Base-by-base conservation (phyloP, 164 flowering plant species). In the Tinospora cordifolia region DNA sequence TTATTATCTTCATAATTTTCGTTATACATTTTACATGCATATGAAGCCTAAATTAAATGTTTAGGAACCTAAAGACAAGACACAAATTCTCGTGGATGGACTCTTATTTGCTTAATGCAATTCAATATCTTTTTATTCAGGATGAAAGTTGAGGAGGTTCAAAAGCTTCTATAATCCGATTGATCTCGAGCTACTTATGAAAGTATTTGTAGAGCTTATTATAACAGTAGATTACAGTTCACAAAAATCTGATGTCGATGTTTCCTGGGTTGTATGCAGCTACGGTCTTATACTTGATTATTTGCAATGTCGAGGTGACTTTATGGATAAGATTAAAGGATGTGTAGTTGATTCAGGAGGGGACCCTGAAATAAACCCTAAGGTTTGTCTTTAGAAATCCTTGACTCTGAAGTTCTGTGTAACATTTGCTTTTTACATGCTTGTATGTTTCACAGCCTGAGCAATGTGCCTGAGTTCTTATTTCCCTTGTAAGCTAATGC, bases 271-370 rank as follows among this genome's bases (percentile, higher is more conserved):
- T 73, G 9, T 72, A 51, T 71, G 83, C 88, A 92, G 98, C 27
- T 94, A 88, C 79, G 98, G 98, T 44, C 74, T 83, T 12, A 80
- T 94, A 68, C 86, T 94, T 62, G 84, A 83, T 14, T 76, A 73
- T 62, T 68, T 87, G 68, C 83, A 77, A 66, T 77, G 66, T 10
- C 85, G 83, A 67, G 79, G 79, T 54, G 91, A 87, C 44, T 64
- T 84, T 58, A 34, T 77, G 71, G 81, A 80, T 74, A 90, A 80
- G 86, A 87, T 94, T 27, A 90, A 80, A 83, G 99, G 99, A n/a
- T 87, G 91, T 41, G 75, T 92, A 27, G 72, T 92, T 71, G 99
- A 94, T 79, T 94, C 98, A 0, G 98, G 96, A 78, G 92, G 81
- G 3, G 97, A 82, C 41, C 88, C 88, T 3, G 77, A 86, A 59